Evolutionary conservation across 345 rosid species (phyloP).

Genomic region (Aethionema arabicum): DNA sequence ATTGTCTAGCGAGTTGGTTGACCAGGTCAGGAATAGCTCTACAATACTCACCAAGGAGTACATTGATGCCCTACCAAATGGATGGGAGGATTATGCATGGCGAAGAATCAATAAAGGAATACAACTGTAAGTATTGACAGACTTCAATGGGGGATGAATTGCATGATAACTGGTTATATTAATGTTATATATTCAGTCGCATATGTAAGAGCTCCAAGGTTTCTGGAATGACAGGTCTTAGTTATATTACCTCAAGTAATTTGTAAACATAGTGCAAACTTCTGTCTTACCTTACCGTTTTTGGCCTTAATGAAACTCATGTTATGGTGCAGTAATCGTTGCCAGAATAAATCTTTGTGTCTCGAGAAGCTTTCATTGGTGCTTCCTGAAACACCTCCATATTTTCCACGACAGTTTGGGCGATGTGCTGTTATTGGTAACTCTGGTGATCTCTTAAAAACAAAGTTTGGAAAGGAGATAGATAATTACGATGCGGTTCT

Average conservation of each 20-base stretch:
- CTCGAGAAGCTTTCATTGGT: constrained; percentile 82
- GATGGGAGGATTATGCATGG: constrained; percentile 99
- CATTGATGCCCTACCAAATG: constrained; percentile 87
- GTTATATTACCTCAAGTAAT: background rate
- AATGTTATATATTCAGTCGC: background rate
- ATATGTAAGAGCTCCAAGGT: background rate
- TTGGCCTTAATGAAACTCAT: constrained; percentile 13
- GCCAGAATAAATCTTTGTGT: constrained; percentile 75
- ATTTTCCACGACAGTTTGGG: constrained; percentile 70
- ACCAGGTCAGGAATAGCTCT: constrained; percentile 85
- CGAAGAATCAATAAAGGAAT: constrained; percentile 89
- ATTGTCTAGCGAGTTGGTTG: constrained; percentile 50
- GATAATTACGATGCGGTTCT: constrained; percentile 83
- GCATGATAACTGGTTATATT: background rate
- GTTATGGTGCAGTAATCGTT: constrained; percentile 60
- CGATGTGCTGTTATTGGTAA: constrained; percentile 97
- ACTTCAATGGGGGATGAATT: background rate
- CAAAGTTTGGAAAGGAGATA: constrained; percentile 86
- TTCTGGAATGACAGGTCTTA: constrained; percentile 2
- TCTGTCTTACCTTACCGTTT: constrained; percentile 4
- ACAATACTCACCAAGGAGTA: constrained; percentile 90
- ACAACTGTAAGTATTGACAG: constrained; percentile 59
- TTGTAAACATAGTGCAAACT: constrained; percentile 2
- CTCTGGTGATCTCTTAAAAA: constrained; percentile 90
- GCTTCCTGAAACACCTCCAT: constrained; percentile 84